A percentile compares a stretch with the other conserved stretches of the same genome.
These are phyloP conservation scores for Pyracantha coccinea DNA, from an alignment of 331 rosid species.

Conservation along the genomic window DNA sequence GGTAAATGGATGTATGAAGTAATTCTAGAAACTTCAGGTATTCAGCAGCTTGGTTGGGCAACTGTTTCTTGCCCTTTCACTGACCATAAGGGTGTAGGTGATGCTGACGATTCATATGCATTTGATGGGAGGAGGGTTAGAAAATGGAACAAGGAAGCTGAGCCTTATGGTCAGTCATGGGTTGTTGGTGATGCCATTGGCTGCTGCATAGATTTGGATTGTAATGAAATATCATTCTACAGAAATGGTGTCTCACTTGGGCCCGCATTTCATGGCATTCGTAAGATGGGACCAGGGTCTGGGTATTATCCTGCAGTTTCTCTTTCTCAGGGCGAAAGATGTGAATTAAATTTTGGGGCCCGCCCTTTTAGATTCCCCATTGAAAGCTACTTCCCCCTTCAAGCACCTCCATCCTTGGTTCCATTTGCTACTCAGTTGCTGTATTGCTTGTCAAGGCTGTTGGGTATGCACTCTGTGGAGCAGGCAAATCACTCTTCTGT, in stretches of 20 bases:
- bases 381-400: constrained; percentile 76
- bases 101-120: constrained; percentile 89
- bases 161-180: constrained; percentile 89
- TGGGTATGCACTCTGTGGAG: constrained; percentile 61
- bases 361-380: constrained; percentile 83
- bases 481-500: constrained; percentile 55
- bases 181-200: constrained; percentile 95
- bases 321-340: constrained; percentile 91
- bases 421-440: constrained; percentile 46
- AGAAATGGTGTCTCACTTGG: constrained; percentile 89
- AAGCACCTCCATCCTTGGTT: constrained; percentile 50
- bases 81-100: constrained; percentile 91
- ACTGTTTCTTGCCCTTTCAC: constrained; percentile 86
- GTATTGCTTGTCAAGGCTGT: constrained; percentile 74
- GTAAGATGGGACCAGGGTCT: constrained; percentile 67
- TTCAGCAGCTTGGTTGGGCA: constrained; percentile 98
- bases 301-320: constrained; percentile 95
- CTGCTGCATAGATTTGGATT: constrained; percentile 90
- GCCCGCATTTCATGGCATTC: constrained; percentile 79
- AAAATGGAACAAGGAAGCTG: constrained; percentile 88
- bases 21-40: constrained; percentile 79
- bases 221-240: constrained; percentile 67
- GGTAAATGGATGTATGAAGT: constrained; percentile 99
- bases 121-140: constrained; percentile 89
- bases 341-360: constrained; percentile 83